Conservation (phyloP, 352 stramenopile species). For the Phytophthora cryptogea region DNA sequence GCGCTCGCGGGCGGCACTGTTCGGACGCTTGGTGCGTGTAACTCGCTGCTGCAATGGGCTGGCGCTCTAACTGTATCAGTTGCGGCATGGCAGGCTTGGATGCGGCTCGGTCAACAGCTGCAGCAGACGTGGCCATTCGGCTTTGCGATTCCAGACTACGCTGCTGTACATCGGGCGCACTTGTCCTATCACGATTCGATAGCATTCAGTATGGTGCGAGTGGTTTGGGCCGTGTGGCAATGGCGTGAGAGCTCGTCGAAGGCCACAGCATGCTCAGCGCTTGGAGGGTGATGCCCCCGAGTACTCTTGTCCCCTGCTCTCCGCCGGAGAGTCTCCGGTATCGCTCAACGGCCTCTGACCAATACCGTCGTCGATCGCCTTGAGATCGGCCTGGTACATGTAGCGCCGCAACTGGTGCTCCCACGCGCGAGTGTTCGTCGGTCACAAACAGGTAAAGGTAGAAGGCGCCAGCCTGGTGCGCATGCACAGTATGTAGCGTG, state of each 20-base stretch:
- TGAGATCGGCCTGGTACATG: not conserved
- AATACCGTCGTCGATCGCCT: conserved; percentile 9
- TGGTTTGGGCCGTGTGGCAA: not conserved
- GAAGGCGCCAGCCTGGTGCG: not conserved
- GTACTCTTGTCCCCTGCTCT: too few relatives aligned
- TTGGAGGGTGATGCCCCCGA: too few relatives aligned
- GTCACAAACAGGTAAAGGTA: conserved; percentile 10
- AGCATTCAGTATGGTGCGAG: not conserved
- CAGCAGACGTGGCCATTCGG: not conserved
- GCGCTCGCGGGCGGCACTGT: not conserved
- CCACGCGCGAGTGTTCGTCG: not conserved
- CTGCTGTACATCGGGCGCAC: too few relatives aligned
- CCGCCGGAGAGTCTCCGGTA: too few relatives aligned
- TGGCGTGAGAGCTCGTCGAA: not conserved
- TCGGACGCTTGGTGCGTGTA: not conserved
- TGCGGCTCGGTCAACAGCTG: not conserved
- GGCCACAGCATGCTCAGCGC: not conserved
- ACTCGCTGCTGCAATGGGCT: not conserved
- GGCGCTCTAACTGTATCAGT: not conserved
- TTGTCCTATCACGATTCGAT: too few relatives aligned
- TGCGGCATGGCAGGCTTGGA: not conserved
- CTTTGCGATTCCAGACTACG: not conserved
- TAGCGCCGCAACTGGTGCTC: not conserved
- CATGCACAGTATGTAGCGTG: not conserved
- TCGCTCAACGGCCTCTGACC: too few relatives aligned